Evolutionary conservation across 2,329 filamentous ascomycete genomes (phyloP).

Genomic region (Myriosclerotinia curreyana): DNA sequence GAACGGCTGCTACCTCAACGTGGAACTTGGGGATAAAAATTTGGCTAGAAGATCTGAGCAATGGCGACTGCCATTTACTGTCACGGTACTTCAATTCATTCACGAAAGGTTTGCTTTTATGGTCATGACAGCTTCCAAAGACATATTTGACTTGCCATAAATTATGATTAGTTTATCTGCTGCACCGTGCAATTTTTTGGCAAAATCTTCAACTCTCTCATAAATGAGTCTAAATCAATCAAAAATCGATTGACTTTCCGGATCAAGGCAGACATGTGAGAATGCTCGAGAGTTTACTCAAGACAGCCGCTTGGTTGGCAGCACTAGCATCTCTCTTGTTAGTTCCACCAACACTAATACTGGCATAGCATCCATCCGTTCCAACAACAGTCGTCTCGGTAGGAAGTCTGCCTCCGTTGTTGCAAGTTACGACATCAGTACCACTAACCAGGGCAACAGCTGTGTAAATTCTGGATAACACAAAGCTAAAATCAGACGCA

Average conservation of each 20-base stretch:
- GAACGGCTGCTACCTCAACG: no score
- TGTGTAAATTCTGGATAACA: constrained; percentile 8
- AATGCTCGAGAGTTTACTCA: constrained; percentile 7
- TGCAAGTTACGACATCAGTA: constrained; percentile 5
- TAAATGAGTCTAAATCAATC: neutral
- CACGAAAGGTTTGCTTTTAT: no score
- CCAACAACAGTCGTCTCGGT: constrained; percentile 4
- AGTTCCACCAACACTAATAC: constrained; percentile 18
- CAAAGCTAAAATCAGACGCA: constrained; percentile 8
- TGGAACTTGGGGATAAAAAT: no score
- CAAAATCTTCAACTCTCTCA: neutral
- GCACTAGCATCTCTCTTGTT: constrained; percentile 14
- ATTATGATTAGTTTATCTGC: no score
- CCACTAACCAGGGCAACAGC: neutral
- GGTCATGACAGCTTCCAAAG: no score
- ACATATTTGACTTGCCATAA: no score
- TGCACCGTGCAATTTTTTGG: no score
- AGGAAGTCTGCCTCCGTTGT: constrained; percentile 14
- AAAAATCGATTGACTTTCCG: neutral
- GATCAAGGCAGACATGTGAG: constrained; percentile 12
- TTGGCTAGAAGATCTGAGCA: no score
- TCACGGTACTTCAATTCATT: no score
- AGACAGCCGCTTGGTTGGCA: constrained; percentile 3
- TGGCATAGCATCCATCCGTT: constrained; percentile 13
- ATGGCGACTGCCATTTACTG: no score